phyloP scores from a whole-genome alignment of 2,329 filamentous ascomycete genomes.

The Botryosphaeria dothidea region DNA sequence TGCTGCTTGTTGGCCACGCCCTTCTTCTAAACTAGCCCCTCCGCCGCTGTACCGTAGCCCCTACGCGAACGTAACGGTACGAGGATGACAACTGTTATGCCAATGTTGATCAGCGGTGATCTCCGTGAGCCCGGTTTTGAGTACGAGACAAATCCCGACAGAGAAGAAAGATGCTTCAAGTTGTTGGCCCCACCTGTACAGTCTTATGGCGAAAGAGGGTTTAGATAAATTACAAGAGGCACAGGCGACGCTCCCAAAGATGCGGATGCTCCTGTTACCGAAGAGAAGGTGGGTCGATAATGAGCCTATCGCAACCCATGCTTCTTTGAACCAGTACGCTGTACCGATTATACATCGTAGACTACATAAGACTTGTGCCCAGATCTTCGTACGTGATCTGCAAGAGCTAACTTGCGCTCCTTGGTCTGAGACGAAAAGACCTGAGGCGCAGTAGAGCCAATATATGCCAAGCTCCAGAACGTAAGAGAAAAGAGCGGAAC shows the following conservation, averaged over 20 bases:
- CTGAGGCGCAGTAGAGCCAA: conserved; percentile 1
- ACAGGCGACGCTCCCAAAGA: neutral
- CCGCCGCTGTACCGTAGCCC: neutral
- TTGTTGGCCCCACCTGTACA: neutral
- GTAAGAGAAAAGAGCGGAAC: neutral
- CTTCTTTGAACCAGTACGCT: neutral
- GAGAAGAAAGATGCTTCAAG: neutral
- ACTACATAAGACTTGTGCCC: neutral
- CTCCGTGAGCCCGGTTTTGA: neutral
- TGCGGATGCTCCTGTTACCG: neutral
- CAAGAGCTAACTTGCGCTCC: neutral
- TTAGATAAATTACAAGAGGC: neutral
- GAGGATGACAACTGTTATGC: neutral
- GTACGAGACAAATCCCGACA: neutral
- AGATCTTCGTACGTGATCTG: neutral
- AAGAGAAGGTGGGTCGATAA: neutral
- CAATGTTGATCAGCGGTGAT: neutral
- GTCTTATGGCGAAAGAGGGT: neutral
- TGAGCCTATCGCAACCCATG: neutral
- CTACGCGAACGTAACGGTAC: neutral
- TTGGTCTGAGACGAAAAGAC: neutral
- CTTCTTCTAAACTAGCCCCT: neutral
- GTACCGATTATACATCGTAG: neutral
- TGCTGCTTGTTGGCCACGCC: neutral
- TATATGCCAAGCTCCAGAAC: conserved; percentile 7